Conservation (phyloP, 2,329 filamentous ascomycete species). For the Xylariales sp. region DNA sequence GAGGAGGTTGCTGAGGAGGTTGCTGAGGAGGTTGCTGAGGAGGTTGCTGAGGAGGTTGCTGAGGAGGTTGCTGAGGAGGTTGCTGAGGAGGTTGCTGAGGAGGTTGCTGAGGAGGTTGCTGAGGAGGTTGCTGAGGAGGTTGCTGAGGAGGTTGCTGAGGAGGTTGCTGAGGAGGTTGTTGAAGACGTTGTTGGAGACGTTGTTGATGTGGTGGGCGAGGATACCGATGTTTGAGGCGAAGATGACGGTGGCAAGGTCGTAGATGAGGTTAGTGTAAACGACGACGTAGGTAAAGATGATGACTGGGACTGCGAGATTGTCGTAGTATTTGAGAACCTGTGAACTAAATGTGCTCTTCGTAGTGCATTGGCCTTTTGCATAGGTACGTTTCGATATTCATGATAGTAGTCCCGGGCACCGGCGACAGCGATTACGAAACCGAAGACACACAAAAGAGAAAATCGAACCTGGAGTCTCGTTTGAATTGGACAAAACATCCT, state of each 20-base stretch:
- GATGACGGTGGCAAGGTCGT: neutral
- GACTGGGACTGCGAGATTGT: neutral
- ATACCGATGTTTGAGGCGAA: neutral
- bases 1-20: no score
- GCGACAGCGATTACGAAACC: neutral
- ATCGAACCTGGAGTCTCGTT: no score
- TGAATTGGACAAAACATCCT: no score
- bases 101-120: slow-evolving; percentile 4
- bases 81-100: neutral
- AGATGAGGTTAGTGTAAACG: neutral
- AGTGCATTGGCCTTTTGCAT: neutral
- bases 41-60: slow-evolving; percentile 4
- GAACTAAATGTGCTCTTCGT: neutral
- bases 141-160: no score
- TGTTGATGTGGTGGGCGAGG: neutral
- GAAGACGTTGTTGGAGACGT: slow-evolving; percentile 1
- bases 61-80: slow-evolving; percentile 10
- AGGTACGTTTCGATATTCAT: slow-evolving; percentile 1
- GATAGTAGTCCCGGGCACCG: neutral
- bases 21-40: no score
- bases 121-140: neutral
- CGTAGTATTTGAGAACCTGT: neutral
- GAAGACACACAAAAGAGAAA: no score
- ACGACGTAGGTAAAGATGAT: neutral
- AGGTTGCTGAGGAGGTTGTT: no score